phyloP scores from a whole-genome alignment of 2,329 filamentous ascomycete genomes.

The Cercospora sesami region DNA sequence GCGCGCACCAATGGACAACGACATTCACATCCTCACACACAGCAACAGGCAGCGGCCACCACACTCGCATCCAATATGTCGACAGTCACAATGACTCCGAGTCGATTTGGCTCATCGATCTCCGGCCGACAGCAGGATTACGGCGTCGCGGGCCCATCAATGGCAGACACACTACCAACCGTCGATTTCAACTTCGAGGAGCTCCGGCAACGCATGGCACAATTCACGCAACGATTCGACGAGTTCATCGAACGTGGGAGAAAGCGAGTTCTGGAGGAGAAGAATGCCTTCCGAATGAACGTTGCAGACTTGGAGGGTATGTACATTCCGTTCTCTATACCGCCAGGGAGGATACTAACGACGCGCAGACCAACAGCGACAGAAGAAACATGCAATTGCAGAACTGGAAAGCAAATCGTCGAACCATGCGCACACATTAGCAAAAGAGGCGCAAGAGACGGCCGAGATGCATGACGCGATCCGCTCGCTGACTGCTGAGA shows the following conservation, averaged over 20 bases:
- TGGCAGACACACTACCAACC: constrained; percentile 77
- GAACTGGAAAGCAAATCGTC: constrained; percentile 71
- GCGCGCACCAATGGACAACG: not conserved
- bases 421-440: constrained; percentile 70
- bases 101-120: constrained; percentile 67
- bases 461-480: constrained; percentile 63
- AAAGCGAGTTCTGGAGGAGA: constrained; percentile 85
- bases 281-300: constrained; percentile 90
- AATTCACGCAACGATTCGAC: constrained; percentile 88
- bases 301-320: constrained; percentile 86
- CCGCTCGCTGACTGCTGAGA: constrained; percentile 56
- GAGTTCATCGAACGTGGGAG: constrained; percentile 89
- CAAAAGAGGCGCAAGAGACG: constrained; percentile 74
- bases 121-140: constrained; percentile 63
- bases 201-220: constrained; percentile 88
- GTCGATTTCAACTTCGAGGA: constrained; percentile 97
- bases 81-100: constrained; percentile 44
- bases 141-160: constrained; percentile 59
- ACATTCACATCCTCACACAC: constrained; percentile 7
- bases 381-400: constrained; percentile 84
- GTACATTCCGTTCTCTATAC: constrained; percentile 21
- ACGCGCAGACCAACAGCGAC: constrained; percentile 77
- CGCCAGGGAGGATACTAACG: constrained; percentile 19
- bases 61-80: constrained; percentile 30
- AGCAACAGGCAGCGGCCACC: constrained; percentile 11